A percentile compares a stretch with the other conserved stretches of the same genome.
phyloP scores from a whole-genome alignment of 129 eudicot species.

The Helichrysum umbraculigerum region DNA sequence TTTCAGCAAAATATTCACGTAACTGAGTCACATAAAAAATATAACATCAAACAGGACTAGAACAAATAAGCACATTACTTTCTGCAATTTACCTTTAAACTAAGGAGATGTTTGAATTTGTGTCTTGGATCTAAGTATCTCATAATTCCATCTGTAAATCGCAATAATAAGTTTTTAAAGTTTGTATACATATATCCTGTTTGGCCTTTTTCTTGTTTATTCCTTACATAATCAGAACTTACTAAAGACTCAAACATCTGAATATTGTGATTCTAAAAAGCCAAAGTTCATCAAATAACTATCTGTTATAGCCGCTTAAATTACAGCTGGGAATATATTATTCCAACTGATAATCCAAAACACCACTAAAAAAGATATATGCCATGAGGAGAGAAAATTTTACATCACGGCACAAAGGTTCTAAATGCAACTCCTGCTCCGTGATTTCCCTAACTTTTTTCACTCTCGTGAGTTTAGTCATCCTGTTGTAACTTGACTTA shows the following conservation, averaged over 20 bases:
- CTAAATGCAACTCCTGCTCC: conserved; percentile 46
- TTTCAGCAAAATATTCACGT: conserved; percentile 63
- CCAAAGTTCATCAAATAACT: background rate
- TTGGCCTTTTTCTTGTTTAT: background rate
- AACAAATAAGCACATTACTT: conserved; percentile 1
- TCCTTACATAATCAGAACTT: background rate
- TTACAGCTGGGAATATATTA: background rate
- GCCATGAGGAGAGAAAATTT: conserved; percentile 13
- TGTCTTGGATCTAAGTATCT: conserved; percentile 12
- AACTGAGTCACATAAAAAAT: conserved; percentile 44
- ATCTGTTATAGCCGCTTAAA: background rate
- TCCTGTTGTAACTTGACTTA: conserved; percentile 41
- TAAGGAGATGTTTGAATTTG: background rate
- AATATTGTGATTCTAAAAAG: background rate
- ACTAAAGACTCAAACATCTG: background rate
- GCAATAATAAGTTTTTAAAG: background rate
- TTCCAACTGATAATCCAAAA: background rate
- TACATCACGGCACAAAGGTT: conserved; percentile 51
- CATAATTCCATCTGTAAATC: background rate
- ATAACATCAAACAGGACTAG: conserved; percentile 17
- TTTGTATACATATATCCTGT: background rate
- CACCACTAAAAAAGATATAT: conserved; percentile 16
- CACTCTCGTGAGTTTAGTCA: conserved; percentile 38
- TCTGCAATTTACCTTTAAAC: background rate
- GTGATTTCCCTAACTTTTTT: conserved; percentile 40